A percentile compares a stretch with the other conserved stretches of the same genome.
Conservation (phyloP, 2,329 filamentous ascomycete genomes). For the Cytospora schulzeri region DNA sequence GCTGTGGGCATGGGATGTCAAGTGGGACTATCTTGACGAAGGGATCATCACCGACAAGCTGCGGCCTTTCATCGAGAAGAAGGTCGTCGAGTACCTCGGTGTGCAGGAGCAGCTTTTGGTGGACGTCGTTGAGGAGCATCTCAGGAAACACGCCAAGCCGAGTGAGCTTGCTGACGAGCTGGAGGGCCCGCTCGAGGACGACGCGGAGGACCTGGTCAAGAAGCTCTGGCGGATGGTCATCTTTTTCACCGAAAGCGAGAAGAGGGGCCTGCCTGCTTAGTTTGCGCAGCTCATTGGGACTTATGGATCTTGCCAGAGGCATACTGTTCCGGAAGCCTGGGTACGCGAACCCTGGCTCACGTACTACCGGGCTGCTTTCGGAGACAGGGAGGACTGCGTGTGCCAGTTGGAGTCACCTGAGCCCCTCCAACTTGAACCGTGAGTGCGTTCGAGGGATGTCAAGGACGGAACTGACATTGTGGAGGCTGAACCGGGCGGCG, state of each 20-base stretch:
- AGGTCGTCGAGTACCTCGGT: conserved; percentile 94
- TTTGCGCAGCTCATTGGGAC: conserved; percentile 12
- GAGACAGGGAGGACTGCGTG: conserved; percentile 9
- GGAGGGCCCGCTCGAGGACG: conserved; percentile 88
- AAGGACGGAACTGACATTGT: not conserved
- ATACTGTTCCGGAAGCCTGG: not conserved
- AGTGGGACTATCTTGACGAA: conserved; percentile 90
- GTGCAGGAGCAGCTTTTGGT: conserved; percentile 96
- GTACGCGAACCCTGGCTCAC: conserved; percentile 9
- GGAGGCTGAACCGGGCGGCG: not conserved
- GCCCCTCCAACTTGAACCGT: not conserved
- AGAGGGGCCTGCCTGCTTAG: conserved; percentile 76
- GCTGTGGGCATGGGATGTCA: conserved; percentile 88
- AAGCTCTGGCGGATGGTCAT: conserved; percentile 99
- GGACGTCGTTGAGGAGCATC: conserved; percentile 85
- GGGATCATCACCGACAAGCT: conserved; percentile 81
- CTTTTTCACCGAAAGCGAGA: conserved; percentile 95
- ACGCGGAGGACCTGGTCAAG: conserved; percentile 90
- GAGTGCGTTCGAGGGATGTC: not conserved
- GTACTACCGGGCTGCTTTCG: conserved; percentile 6
- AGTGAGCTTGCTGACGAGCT: conserved; percentile 81
- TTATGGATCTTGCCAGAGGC: not conserved
- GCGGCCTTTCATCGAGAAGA: conserved; percentile 94
- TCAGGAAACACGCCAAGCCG: conserved; percentile 75
- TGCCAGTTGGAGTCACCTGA: not conserved